Base-by-base conservation (phyloP, 106 monocot species). In the Acorus gramineus region DNA sequence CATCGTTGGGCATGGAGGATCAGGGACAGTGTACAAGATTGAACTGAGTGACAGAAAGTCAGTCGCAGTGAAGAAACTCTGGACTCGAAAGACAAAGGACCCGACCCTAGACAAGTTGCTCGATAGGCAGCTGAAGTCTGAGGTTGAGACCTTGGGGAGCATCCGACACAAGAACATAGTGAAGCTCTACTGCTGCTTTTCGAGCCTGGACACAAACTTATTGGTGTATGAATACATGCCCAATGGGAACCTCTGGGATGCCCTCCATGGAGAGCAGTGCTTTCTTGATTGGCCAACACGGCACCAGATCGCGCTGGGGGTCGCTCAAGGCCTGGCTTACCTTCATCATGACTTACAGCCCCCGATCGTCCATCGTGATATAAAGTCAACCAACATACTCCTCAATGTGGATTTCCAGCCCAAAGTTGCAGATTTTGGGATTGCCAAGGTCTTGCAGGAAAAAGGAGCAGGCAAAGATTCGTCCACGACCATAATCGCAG, bases 151-250 rank as follows among this genome's bases (percentile, higher is more conserved):
- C 5, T 49, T 96, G 46, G 96, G 90, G n/a, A 96, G 91, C 70
- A 87, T 96, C 50, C 56, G 96, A 61, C 96, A 96, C 76, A 96
- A 91, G 78, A 96, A 96, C 87, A 96, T 96, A 2, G 85, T 96
- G 52, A 96, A 96, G 77, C 82, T 96, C 49, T 96, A 87, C 61
- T 96, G 91, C 64, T 96, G 80, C 77, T 88, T 81, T 79, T 91
- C 91, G 4, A 78, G 87, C 67, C 59, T 63, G 8, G 87, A 96
- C 44, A 81, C 72, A 66, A 85, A 91, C 13, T 81, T 96, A 6
- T 69, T 96, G 53, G 87, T 96, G 2, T 96, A 96, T 42, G 96
- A 96, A 77, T 96, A 90, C 82, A 90, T 96, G 95, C 80, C 84
- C 4, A 96, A 96, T 53, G 96, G 96, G 0, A 96, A 91, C 55